phyloP scores from a whole-genome alignment of 306 rosid genomes.

The Lathyrus tuberosus region DNA sequence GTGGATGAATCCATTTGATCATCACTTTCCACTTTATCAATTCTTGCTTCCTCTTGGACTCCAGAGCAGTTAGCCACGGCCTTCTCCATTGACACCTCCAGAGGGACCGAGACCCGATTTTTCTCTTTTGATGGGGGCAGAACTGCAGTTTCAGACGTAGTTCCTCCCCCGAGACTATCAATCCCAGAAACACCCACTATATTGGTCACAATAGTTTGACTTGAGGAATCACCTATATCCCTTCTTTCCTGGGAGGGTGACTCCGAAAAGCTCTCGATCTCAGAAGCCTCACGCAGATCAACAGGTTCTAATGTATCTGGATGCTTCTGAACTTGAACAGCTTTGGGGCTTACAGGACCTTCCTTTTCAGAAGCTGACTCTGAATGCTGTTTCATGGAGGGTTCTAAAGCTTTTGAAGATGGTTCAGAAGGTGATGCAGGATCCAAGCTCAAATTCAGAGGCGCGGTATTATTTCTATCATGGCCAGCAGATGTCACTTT shows the following conservation, averaged over 20 bases:
- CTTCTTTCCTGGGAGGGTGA: slow-evolving; percentile 23
- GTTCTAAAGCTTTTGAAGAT: slow-evolving; percentile 28
- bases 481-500: slow-evolving; percentile 29
- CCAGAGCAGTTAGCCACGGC: slow-evolving; percentile 17
- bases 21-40: slow-evolving; percentile 31
- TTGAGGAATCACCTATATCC: slow-evolving; percentile 15
- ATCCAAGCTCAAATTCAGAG: slow-evolving; percentile 29
- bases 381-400: slow-evolving; percentile 17
- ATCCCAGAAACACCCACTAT: slow-evolving; percentile 33
- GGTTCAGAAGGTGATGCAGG: slow-evolving; percentile 25
- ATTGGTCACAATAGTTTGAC: slow-evolving; percentile 24
- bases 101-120: slow-evolving; percentile 31
- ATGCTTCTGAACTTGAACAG: slow-evolving; percentile 36
- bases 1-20: slow-evolving; percentile 38
- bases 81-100: slow-evolving; percentile 37
- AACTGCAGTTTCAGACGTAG: slow-evolving; percentile 37
- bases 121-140: slow-evolving; percentile 27
- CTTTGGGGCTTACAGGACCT: slow-evolving; percentile 19
- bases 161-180: slow-evolving; percentile 26
- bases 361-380: slow-evolving; percentile 38
- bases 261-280: slow-evolving; percentile 35
- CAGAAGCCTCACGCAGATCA: slow-evolving; percentile 32
- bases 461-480: slow-evolving; percentile 7
- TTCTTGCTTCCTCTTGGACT: slow-evolving; percentile 39
- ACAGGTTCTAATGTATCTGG: slow-evolving; percentile 34